Evolutionary conservation across 495 filamentous ascomycete species (phyloP), one percentile per base, ranked within the genome.

Genomic region (Amphirosellinia nigrospora): DNA sequence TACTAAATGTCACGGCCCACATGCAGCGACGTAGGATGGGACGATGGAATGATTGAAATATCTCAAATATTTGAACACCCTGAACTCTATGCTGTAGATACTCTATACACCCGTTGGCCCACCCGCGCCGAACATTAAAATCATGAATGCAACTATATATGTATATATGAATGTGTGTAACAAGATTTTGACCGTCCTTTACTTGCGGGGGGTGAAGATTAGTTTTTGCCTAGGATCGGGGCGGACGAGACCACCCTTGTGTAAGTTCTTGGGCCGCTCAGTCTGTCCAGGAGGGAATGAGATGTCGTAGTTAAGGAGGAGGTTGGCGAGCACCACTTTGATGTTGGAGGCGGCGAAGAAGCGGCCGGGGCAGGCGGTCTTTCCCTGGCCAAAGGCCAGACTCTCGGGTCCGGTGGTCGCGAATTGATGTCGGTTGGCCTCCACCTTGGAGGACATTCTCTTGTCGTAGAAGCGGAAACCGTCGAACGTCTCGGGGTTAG

Each of bases 311-410:
- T 83, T 83, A 45, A 87, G 71, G 39, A 91, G 65, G 28, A 88
- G 64, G 68, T 86, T 82, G 30, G 83, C 86, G 30, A 90, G 58
- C 38, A 90, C 82, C 36, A 85, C 79, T 73, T 90, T 90, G 70
- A 89, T 80, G 63, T 85, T 82, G 21, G 80, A 82, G 4, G 79
- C 78, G 0, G 85, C 87, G 53, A 90, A 88, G 75, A 88, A 88
- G 7, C 89, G 79, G 0, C 89, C 89, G 0, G 88, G 88, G 73
- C 88, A 89, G 0, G 89, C 86, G 64, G 90, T 85, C 43, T 75
- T 73, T 0, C 88, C 88, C 68, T 85, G 80, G 0, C 88, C 87
- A 60, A 87, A 90, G 2, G 74, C 76, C n/a, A 86, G 48, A 56
- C 79, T 73, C 6, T 80, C 71, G 2, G 75, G 73, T 19, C 73